Evolutionary conservation across 1,284 basidiomycete genomes (phyloP), one percentile per base, ranked within the genome.

Genomic region (Trametes polyzona): DNA sequence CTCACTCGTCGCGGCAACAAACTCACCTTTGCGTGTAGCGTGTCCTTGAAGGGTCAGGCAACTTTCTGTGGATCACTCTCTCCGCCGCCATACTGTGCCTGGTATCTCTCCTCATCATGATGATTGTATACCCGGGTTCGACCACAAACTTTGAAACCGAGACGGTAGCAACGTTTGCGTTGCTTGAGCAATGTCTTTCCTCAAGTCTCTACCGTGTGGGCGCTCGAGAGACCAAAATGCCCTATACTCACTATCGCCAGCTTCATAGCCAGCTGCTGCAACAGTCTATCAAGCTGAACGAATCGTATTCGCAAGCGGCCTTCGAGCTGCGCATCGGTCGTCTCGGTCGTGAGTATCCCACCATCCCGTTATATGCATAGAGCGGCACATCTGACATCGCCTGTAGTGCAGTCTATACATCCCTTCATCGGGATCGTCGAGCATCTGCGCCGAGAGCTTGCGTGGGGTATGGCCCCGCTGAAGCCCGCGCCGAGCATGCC

Each of bases 311-410:
- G 2, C 78, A 79, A 59, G 78, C 79, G 17, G 73, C 75, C 0
- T 82, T 81, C 52, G 80, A 82, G 51, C 64, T 81, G 29, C 73
- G 80, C 3, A 58, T 81, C 9, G 80, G 80, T 16, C 73, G 78
- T 29, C 67, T 82, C 27, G 74, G 74, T 48, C 73, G 80, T 81
- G 63, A 58, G 76, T 54, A n/a, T n/a, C n/a, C n/a, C n/a, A n/a
- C n/a, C n/a, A n/a, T n/a, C n/a, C n/a, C n/a, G n/a, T n/a, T n/a
- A n/a, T n/a, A n/a, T n/a, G n/a, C n/a, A n/a, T n/a, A n/a, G n/a
- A n/a, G n/a, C n/a, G n/a, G n/a, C n/a, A n/a, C n/a, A n/a, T n/a
- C n/a, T n/a, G n/a, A n/a, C n/a, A n/a, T n/a, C n/a, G n/a, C n/a
- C 29, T 32, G 5, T 59, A 81, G 80, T 82, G 8, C 75, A 78